Evolutionary conservation across 2,329 filamentous ascomycete species (phyloP), one percentile per base, ranked within the genome.

Genomic region (Elsinoe fawcettii): DNA sequence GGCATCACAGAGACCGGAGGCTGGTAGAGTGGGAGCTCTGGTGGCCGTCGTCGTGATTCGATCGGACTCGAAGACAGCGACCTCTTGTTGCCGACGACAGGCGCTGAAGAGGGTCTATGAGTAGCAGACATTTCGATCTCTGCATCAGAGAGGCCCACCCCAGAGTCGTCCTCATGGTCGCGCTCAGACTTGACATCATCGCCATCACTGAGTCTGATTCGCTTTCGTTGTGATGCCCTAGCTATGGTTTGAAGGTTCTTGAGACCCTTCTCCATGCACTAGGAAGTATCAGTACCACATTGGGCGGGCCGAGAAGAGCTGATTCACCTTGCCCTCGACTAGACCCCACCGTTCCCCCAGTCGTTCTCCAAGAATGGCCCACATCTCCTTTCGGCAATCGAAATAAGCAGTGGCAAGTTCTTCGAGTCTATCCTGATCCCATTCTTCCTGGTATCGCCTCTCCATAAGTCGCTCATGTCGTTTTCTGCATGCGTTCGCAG

Each of bases 401-500:
- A 90, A 88, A 72, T 95, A 95, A 67, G 87, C 85, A 68, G 81
- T 82, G 36, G 88, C 87, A 39, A 95, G 75, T 8, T 78, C 77
- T 68, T 92, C 87, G 22, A 91, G 76, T 74, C 88, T 88, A 63
- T 84, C 77, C 18, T 80, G 80, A 65, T 92, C 87, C 85, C 88
- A 93, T 66, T 91, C 86, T 64, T 89, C 85, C 49, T 84, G 81
- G 58, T 84, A 83, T 67, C 77, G 67, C 63, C 85, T 83, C 73
- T 92, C 87, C 78, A 92, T 85, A 63, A 95, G 75, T 39, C 90
- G 80, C 73, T 95, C 90, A 66, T 95, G 89, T 57, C 90, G 83
- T 74, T 95, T 95, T 62, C 90, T 87, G 73, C 90, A 95, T 16
- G 90, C 90, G 69, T 93, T 93, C 59, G 86, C 73, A 11, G 79